Percentiles rank a stretch among this genome's conserved stretches.
These are phyloP conservation scores for Candida vaughaniae DNA, from an alignment of 805 yeast species.

Conservation along the genomic window DNA sequence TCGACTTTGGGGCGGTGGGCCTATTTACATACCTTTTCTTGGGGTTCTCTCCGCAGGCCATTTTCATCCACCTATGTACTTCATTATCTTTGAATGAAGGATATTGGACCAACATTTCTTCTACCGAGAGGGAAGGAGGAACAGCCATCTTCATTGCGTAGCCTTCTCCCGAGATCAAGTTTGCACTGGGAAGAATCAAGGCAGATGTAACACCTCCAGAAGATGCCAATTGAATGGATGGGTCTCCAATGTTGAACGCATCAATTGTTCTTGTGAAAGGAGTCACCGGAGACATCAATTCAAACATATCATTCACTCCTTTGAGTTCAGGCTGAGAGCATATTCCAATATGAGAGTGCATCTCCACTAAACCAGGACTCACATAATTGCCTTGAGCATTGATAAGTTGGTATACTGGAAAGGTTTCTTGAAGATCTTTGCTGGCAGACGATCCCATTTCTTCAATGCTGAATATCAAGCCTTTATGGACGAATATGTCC, in stretches of 20 bases:
- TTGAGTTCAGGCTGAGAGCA: slow-evolving; percentile 8
- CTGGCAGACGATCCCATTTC: too few species aligned
- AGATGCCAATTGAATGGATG: slow-evolving; percentile 2
- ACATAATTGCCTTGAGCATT: slow-evolving; percentile 7
- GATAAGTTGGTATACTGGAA: background rate
- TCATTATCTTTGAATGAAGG: background rate
- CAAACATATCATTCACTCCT: slow-evolving; percentile 11
- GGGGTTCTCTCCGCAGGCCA: too few species aligned
- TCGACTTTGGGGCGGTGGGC: too few species aligned
- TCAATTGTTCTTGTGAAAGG: slow-evolving; percentile 7
- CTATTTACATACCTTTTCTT: too few species aligned
- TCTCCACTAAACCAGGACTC: slow-evolving; percentile 10
- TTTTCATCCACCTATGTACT: slow-evolving; percentile 10
- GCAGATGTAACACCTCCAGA: slow-evolving; percentile 8
- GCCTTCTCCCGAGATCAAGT: slow-evolving; percentile 9
- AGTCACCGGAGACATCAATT: slow-evolving; percentile 6
- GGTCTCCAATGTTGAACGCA: slow-evolving; percentile 8
- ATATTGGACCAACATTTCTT: slow-evolving; percentile 9
- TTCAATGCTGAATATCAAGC: too few species aligned
- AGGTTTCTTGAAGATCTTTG: too few species aligned
- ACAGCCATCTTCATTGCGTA: slow-evolving; percentile 6
- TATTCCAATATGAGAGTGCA: slow-evolving; percentile 10
- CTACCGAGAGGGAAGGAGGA: slow-evolving; percentile 3
- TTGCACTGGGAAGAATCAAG: slow-evolving; percentile 7
- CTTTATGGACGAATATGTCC: too few species aligned